These are phyloP conservation scores for Penicillium paneum DNA, from an alignment of 2,329 filamentous ascomycete species.

Conservation along the genomic window DNA sequence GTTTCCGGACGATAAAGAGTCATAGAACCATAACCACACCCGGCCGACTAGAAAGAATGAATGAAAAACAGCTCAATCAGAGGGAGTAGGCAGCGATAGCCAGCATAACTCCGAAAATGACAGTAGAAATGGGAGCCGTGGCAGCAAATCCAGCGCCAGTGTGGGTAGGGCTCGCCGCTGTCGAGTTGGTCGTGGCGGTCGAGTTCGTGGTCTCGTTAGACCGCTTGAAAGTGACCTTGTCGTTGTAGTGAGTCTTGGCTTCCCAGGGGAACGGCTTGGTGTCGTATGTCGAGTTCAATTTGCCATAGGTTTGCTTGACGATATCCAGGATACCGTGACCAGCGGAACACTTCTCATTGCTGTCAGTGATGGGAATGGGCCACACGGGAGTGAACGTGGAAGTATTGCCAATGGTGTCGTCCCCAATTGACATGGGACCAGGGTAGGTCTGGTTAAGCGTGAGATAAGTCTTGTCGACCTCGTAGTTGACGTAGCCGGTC, in stretches of 20 bases:
- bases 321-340: conserved; percentile 33
- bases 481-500: conserved; percentile 54
- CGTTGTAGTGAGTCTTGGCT: conserved; percentile 18
- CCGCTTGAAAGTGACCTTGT: conserved; percentile 29
- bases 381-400: conserved; percentile 28
- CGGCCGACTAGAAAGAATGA: not conserved
- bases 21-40: not conserved
- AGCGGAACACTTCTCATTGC: conserved; percentile 33
- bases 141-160: conserved; percentile 11
- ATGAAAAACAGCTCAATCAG: conserved; percentile 5
- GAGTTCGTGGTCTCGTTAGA: conserved; percentile 6
- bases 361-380: conserved; percentile 30
- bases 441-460: conserved; percentile 57
- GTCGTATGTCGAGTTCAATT: conserved; percentile 30
- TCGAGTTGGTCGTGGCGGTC: conserved; percentile 8
- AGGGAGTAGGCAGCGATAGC: conserved; percentile 15
- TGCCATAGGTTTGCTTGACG: conserved; percentile 32
- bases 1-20: not conserved
- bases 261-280: conserved; percentile 29
- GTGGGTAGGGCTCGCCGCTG: conserved; percentile 11
- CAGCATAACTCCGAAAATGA: conserved; percentile 16
- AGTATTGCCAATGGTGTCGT: conserved; percentile 8
- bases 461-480: conserved; percentile 41
- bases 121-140: conserved; percentile 8
- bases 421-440: conserved; percentile 38